Evolutionary conservation across 139 green algal species (phyloP).

Genomic region (Picochlorum costavermella): DNA sequence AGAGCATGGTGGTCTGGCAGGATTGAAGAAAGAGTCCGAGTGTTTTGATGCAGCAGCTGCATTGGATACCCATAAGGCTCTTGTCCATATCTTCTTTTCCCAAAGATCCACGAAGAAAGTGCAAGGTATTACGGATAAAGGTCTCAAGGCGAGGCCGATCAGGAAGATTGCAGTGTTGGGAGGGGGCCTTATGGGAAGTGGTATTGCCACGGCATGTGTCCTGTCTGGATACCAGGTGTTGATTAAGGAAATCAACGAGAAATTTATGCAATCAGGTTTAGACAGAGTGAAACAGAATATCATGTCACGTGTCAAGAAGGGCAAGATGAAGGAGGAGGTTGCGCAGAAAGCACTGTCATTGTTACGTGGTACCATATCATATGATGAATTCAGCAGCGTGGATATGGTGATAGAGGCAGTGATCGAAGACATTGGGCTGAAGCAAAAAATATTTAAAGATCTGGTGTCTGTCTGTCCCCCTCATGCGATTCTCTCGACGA

Average conservation of each 20-base stretch:
- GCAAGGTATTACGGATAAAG: constrained; percentile 69
- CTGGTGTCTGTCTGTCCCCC: constrained; percentile 64
- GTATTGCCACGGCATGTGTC: constrained; percentile 84
- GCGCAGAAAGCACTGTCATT: constrained; percentile 47
- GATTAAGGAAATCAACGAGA: constrained; percentile 97
- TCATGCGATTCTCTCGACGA: constrained; percentile 89
- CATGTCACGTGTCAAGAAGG: constrained; percentile 79
- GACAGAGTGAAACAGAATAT: constrained; percentile 84
- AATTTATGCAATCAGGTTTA: constrained; percentile 88
- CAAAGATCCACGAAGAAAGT: constrained; percentile 87
- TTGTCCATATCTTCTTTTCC: constrained; percentile 99
- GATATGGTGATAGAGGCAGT: constrained; percentile 99
- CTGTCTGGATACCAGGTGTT: constrained; percentile 70
- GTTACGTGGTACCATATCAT: constrained; percentile 67
- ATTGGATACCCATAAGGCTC: constrained; percentile 79
- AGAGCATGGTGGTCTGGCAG: constrained; percentile 62
- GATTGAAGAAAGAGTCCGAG: constrained; percentile 60
- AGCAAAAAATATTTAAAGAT: constrained; percentile 83
- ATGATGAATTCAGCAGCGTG: constrained; percentile 63
- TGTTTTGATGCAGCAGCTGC: constrained; percentile 62
- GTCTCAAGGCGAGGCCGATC: constrained; percentile 72
- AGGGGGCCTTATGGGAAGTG: constrained; percentile 93
- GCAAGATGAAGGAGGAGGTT: constrained; percentile 55
- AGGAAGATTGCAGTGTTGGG: constrained; percentile 83
- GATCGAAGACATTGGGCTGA: constrained; percentile 89